Percentiles rank a stretch among this genome's conserved stretches.
Conservation (phyloP, 1,284 basidiomycete genomes). For the Pseudozyma sp. region DNA sequence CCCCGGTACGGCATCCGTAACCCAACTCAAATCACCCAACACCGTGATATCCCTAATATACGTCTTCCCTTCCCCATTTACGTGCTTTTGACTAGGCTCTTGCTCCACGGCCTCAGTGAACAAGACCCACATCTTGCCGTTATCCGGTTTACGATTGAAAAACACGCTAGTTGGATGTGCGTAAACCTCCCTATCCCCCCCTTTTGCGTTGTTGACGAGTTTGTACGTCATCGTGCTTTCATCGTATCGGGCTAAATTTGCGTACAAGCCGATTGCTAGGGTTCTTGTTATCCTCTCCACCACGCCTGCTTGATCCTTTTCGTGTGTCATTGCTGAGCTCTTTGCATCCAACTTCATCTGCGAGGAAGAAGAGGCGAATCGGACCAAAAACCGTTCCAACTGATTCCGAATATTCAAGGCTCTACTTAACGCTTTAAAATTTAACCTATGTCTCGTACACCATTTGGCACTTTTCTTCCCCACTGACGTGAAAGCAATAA, state of each 20-base stretch:
- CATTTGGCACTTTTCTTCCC: slow-evolving; percentile 84
- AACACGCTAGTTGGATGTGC: slow-evolving; percentile 94
- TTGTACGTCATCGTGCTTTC: slow-evolving; percentile 75
- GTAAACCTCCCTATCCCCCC: slow-evolving; percentile 74
- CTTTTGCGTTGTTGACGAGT: slow-evolving; percentile 76
- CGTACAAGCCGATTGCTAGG: slow-evolving; percentile 91
- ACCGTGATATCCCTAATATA: slow-evolving; percentile 74
- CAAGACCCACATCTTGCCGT: slow-evolving; percentile 83
- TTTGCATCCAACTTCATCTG: slow-evolving; percentile 4
- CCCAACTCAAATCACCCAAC: slow-evolving; percentile 28
- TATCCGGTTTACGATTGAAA: slow-evolving; percentile 88
- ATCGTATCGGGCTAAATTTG: slow-evolving; percentile 78
- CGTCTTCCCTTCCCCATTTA: slow-evolving; percentile 73
- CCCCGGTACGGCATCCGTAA: slow-evolving; percentile 67
- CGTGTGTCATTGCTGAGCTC: slow-evolving; percentile 77
- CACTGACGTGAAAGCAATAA: slow-evolving; percentile 85
- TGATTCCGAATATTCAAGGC: slow-evolving; percentile 92
- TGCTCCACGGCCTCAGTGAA: slow-evolving; percentile 90
- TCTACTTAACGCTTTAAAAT: slow-evolving; percentile 89
- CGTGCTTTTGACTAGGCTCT: not conserved
- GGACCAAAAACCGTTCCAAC: slow-evolving; percentile 88
- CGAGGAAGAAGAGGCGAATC: slow-evolving; percentile 74
- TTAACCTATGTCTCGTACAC: slow-evolving; percentile 91
- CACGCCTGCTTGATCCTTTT: not conserved
- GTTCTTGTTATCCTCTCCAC: slow-evolving; percentile 78